Evolutionary conservation across 78 protist species (phyloP), one percentile per base, ranked within the genome.

Genomic region (Dictyostelium discoideum): DNA sequence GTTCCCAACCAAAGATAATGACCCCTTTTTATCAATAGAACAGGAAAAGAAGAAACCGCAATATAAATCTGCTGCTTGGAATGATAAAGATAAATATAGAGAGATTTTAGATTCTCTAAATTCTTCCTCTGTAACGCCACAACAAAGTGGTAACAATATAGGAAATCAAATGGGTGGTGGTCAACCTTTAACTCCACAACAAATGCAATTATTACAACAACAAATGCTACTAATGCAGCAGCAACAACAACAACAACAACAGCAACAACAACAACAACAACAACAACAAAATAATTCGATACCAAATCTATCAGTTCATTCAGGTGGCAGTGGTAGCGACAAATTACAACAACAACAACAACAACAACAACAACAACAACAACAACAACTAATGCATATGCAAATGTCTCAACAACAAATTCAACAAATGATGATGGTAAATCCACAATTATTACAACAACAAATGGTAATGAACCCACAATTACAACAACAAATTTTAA

Each of bases 1-100:
- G 95, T 90, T 90, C 22, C 95, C 95, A n/a, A 90, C 95, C 8
- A 82, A 46, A 24, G 95, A 90, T 42, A 90, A 90, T 63, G 95
- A 90, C 39, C 95, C 95, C 46, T 90, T 90, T 44, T 57, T 73
- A 8, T 77, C 85, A 7, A 74, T 86, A 16, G 93, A 87, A 46
- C 89, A 90, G 60, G 95, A 90, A 32, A 90, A 82, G 57, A 82
- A 32, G 69, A 80, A 63, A 42, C 88, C 87, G n/a, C 95, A 90
- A 72, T 90, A 90, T 72, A 80, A 90, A 54, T 54, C 95, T 16
- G 95, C 63, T 26, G 86, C 84, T 46, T 90, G 95, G 95, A 82
- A 48, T 32, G 95, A 90, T 54, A 86, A n/a, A 29, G 54, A 80
- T 54, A 90, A 83, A 39, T 90, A 82, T 50, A 60, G 74, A 72